These are phyloP conservation scores for Diaporthe longicolla DNA, from an alignment of 2,329 filamentous ascomycete species.

Conservation along the genomic window DNA sequence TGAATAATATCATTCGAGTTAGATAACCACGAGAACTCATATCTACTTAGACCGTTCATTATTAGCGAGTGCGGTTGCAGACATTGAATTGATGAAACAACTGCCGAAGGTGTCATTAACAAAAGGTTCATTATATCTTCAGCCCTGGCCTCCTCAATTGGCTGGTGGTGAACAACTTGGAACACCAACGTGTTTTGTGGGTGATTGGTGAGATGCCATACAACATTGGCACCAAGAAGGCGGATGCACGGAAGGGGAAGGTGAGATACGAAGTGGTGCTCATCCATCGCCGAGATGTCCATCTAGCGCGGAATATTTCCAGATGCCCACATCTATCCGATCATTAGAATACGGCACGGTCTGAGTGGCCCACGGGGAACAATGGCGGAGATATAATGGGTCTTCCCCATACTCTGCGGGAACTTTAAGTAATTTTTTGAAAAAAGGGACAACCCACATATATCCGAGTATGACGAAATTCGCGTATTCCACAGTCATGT, in stretches of 20 bases:
- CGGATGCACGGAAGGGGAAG: not conserved
- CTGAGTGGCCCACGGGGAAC: not conserved
- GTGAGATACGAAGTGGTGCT: not conserved
- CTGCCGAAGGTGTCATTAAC: not conserved
- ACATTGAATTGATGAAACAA: no score
- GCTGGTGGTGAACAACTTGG: not conserved
- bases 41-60: no score
- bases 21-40: no score
- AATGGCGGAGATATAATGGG: not conserved
- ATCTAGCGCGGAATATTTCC: conserved; percentile 23
- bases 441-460: not conserved
- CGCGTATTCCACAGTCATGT: no score
- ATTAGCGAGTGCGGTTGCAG: no score
- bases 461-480: conserved; percentile 11
- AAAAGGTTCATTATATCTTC: not conserved
- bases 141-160: not conserved
- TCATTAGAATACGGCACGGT: not conserved
- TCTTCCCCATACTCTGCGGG: conserved; percentile 10
- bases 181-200: no score
- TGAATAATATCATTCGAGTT: no score
- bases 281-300: not conserved
- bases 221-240: not conserved
- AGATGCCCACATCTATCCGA: conserved; percentile 6
- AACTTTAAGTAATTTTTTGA: not conserved
- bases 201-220: not conserved